Base-by-base conservation (phyloP, 768 basidiomycete genomes). In the Hygrophorus russula region DNA sequence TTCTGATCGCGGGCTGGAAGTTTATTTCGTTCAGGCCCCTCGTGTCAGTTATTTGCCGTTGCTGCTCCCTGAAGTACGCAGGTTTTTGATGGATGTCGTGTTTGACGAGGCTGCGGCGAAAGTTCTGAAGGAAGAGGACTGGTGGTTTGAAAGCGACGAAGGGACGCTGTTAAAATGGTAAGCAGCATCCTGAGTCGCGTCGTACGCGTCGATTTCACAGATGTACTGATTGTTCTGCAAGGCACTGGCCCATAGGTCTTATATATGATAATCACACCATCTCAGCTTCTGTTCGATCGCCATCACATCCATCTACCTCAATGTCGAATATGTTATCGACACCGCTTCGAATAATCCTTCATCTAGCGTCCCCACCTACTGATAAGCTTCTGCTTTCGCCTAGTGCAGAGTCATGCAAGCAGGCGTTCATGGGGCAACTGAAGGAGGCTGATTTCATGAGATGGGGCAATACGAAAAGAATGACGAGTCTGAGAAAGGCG, bases 211-310 rank as follows among this genome's bases (percentile, higher is more conserved):
- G 8, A 13, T n/a, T 18, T 41, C 32, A 4, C 2, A 13, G 29
- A 19, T 5, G 33, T 11, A 19, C 18, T 10, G 18, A 12, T 43
- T 13, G 10, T 36, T 34, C 8, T n/a, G 35, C 35, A 56, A 99
- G 96, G 93, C 93, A 99, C 61, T 98, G 94, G 96, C 82, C 94
- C 39, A 77, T 99, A 46, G 96, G 96, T 27, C 71, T 98, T 33
- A 78, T 98, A 48, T 93, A 93, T 57, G 92, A 88, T 62, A 90
- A 77, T 61, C 79, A 87, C 58, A 72, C 73, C 20, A 78, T 82
- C 47, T 76, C 80, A 13, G 58, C 69, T 7, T 77, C 80, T 8
- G 59, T 78, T 35, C 75, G 78, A 19, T 61, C 66, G 9, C 60
- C 73, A 12, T 58, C 70, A 40, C 60, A 70, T 14, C 57, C 67